These are phyloP conservation scores for Dendrobium officinale DNA, from an alignment of 106 monocot genomes.

Conservation along the genomic window DNA sequence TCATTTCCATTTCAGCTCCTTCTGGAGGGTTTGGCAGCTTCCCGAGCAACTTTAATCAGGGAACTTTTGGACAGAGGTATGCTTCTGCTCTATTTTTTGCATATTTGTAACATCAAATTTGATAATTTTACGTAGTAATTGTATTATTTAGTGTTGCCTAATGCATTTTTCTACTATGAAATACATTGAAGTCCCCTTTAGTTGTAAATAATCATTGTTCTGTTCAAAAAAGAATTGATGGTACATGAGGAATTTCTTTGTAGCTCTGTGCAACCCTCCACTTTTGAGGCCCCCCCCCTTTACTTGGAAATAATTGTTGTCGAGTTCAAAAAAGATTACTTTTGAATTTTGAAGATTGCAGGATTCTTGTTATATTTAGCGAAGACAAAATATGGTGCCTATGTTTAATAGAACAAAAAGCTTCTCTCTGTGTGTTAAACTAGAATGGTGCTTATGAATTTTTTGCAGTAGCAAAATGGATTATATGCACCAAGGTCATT, in stretches of 20 bases:
- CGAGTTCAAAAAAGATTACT: background rate
- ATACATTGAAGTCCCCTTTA: background rate
- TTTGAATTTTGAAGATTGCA: background rate
- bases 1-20: constrained; percentile 21
- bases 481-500: too few species aligned
- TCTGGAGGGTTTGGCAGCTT: constrained; percentile 51
- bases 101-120: background rate
- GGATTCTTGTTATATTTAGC: background rate
- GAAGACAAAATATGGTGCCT: background rate
- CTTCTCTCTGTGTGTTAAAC: too few species aligned
- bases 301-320: background rate
- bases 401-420: background rate
- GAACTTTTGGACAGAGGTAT: constrained; percentile 60
- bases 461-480: too few species aligned
- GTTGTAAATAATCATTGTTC: background rate
- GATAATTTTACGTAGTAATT: background rate
- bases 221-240: background rate
- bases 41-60: constrained; percentile 37
- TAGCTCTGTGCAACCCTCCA: background rate
- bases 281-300: background rate
- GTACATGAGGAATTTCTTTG: background rate
- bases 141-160: background rate
- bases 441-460: too few species aligned
- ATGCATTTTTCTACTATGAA: background rate
- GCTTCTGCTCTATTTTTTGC: constrained; percentile 13